Conservation (phyloP, 192 early-diverging fungal genomes). For the Linnemannia zychae region DNA sequence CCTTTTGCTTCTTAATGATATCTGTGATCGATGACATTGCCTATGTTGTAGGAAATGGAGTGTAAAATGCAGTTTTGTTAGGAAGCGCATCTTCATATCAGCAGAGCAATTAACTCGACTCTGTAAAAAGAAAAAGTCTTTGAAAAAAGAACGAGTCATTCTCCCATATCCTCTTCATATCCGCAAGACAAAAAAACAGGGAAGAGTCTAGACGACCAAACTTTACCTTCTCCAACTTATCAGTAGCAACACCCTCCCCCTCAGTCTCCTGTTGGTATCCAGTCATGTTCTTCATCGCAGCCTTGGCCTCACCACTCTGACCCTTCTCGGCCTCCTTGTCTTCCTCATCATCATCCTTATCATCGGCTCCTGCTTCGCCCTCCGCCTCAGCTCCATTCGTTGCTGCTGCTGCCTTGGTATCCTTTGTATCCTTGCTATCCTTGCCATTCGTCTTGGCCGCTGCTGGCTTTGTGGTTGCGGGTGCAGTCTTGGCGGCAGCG, state of each 20-base stretch:
- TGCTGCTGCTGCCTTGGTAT: conserved; percentile 21
- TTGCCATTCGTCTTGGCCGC: conserved; percentile 30
- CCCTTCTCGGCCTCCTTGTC: conserved; percentile 60
- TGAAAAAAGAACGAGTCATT: not conserved
- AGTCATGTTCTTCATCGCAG: conserved; percentile 69
- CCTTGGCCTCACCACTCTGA: conserved; percentile 64
- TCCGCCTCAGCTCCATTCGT: not conserved
- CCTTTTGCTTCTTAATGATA: conserved; percentile 61
- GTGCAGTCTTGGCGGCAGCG: conserved; percentile 36
- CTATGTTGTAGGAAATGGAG: conserved; percentile 21
- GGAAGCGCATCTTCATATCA: too few species aligned
- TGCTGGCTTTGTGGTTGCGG: conserved; percentile 27
- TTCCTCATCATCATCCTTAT: conserved; percentile 60
- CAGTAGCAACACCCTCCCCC: conserved; percentile 61
- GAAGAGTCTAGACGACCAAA: not conserved
- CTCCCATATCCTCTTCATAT: not conserved
- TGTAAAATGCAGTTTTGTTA: not conserved
- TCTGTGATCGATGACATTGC: conserved; percentile 60
- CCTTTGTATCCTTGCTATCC: conserved; percentile 26
- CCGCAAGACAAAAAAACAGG: not conserved
- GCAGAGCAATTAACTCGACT: too few species aligned
- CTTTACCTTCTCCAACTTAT: conserved; percentile 66
- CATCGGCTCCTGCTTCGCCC: conserved; percentile 14
- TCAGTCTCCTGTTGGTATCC: conserved; percentile 62
- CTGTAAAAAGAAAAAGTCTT: too few species aligned